Evolutionary conservation across 1,139 yeast genomes (phyloP), one percentile per base, ranked within the genome.

Genomic region (Pneumocystis carinii): DNA sequence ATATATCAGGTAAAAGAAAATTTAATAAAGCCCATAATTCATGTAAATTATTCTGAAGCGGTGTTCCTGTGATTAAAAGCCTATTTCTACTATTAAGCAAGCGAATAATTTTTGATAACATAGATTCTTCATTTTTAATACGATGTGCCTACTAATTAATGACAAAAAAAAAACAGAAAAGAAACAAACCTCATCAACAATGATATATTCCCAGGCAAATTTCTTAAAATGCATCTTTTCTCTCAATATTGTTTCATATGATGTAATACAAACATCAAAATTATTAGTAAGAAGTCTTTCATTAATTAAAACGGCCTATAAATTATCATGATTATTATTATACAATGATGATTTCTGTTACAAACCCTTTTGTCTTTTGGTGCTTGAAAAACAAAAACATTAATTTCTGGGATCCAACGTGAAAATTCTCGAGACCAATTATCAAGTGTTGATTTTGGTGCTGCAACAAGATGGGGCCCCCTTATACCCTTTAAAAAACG

Each of bases 401-500:
- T 84, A 8, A 92, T 94, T n/a, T 90, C 96, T 0, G 97, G 97
- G 0, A 97, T 90, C 97, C 97, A 92, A 71, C 83, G 85, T 62
- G 83, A 83, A 74, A 92, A 89, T 73, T 92, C 98, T 72, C 97
- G 81, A 69, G 88, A 79, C 98, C 98, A 92, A 74, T 92, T 92
- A 72, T 92, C 96, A 65, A 92, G 77, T 0, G 98, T 92, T 0
- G 96, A 88, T 72, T 92, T 92, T 3, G 98, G 98, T 0, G 90
- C 97, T 68, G 90, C 86, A 35, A 92, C 85, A 62, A 92, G 81
- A 71, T 86, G 90, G 0, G 98, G 98, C 0, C 98, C 98, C 65
- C 83, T 84, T n/a, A 87, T 81, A 60, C 83, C 81, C 68, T 84
- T 84, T 65, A 85, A 78, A 70, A 87, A 88, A 68, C 97, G 79